phyloP scores from a whole-genome alignment of 2,329 filamentous ascomycete species.

The Fusarium sororula region DNA sequence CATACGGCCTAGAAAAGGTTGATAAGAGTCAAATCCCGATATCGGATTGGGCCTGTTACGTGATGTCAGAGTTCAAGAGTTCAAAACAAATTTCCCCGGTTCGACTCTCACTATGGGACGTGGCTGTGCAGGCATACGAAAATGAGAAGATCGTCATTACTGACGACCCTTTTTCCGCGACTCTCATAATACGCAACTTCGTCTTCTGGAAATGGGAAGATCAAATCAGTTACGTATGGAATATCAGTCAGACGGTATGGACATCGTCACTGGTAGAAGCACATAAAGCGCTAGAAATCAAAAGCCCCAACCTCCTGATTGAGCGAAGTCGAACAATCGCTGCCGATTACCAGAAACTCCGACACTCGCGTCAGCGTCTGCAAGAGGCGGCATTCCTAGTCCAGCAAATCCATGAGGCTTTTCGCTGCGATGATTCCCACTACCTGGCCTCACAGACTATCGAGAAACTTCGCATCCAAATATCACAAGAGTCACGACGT shows the following conservation, averaged over 20 bases:
- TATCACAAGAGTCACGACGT: neutral
- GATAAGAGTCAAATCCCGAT: neutral
- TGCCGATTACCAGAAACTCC: neutral
- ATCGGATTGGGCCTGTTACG: neutral
- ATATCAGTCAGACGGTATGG: neutral
- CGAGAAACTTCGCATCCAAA: neutral
- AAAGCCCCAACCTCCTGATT: neutral
- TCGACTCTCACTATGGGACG: neutral
- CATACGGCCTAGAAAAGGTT: neutral
- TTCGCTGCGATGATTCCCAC: neutral
- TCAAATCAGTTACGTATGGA: rapidly evolving
- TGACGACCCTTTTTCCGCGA: neutral
- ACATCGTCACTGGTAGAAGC: rapidly evolving
- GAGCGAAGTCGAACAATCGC: neutral
- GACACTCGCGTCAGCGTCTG: neutral
- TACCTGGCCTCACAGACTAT: neutral
- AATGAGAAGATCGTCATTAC: neutral
- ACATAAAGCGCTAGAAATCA: rapidly evolving
- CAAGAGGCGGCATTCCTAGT: neutral
- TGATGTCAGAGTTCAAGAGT: neutral
- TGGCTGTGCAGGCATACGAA: neutral
- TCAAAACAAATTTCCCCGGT: neutral
- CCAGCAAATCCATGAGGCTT: neutral
- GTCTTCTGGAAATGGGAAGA: neutral
- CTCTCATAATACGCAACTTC: neutral